Conservation (phyloP, 1,139 yeast genomes). For the Kodamaea alishanica region DNA sequence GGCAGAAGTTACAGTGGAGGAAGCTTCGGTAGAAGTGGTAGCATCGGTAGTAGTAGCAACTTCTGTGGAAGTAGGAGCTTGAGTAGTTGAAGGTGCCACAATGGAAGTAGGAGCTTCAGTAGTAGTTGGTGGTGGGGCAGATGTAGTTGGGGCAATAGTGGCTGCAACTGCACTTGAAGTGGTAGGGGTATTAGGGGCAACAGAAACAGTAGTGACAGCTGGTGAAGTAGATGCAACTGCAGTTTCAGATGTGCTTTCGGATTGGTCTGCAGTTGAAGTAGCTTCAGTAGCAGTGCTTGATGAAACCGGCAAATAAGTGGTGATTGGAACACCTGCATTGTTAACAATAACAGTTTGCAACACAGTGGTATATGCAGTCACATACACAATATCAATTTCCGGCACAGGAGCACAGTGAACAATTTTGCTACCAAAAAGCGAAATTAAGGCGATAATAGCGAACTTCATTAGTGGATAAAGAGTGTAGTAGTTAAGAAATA, state of each 20-base stretch:
- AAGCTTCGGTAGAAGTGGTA: conserved; percentile 14
- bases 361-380: conserved; percentile 18
- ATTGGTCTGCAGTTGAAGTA: conserved; percentile 3
- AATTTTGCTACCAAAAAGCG: conserved; percentile 11
- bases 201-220: conserved; percentile 1
- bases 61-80: conserved; percentile 9
- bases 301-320: conserved; percentile 8
- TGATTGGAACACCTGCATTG: conserved; percentile 11
- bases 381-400: conserved; percentile 16
- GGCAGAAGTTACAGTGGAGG: conserved; percentile 19
- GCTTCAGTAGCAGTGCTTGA: conserved; percentile 5
- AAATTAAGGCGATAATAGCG: conserved; percentile 12
- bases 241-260: conserved; percentile 1
- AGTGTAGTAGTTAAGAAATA: conserved; percentile 5
- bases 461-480: conserved; percentile 12
- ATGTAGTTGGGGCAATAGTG: conserved; percentile 9
- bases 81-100: conserved; percentile 10
- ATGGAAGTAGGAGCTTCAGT: conserved; percentile 16
- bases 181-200: conserved; percentile 4
- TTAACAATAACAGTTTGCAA: conserved; percentile 12
- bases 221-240: neutral
- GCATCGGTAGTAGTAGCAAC: conserved; percentile 15
- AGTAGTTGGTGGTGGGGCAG: conserved; percentile 15
- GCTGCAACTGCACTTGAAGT: conserved; percentile 6
- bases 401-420: conserved; percentile 25